Base-by-base conservation (phyloP, 2,329 filamentous ascomycete species). In the Colletotrichum cordylinicola region DNA sequence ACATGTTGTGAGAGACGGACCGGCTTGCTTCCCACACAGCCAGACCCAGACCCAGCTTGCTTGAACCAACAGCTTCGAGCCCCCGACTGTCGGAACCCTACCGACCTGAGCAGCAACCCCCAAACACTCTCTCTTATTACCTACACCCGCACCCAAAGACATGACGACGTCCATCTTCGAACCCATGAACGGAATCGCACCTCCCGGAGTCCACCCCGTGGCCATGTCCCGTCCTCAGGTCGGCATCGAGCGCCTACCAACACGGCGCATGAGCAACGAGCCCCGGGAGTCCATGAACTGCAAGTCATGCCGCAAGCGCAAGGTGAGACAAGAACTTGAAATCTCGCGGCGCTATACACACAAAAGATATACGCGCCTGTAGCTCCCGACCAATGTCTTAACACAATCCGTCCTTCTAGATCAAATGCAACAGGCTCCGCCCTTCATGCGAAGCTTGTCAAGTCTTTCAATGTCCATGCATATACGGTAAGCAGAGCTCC, bases 241-340 rank as follows among this genome's bases (percentile, higher is more conserved):
- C 81, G 93, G 94, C 83, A 96, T 96, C 84, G 94, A 96, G 85
- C 92, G 94, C 77, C 87, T 96, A 79, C 93, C 94, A 31, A 90
- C 93, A 70, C 92, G 93, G 78, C 92, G 94, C 56, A 88, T 92
- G 85, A 92, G 90, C 84, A 93, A 91, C 80, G 94, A 97, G 83
- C 94, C 94, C 55, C 92, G 94, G 81, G 95, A 98, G 88, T 94
- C 94, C 39, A 98, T 98, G 95, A 98, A 98, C 84, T 98, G 95
- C 91, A 98, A 98, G 85, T 97, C 95, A 72, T 98, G 95, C 88
- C 92, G 95, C 80, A 98, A 98, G 86, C 91, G 95, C 87, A 98
- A 98, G 93, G 95, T 96, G 85, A 64, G 87, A 76, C 64, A 58
- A n/a, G 13, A 62, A 21, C 62, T 27, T 56, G 62, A 33, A 18